Base-by-base conservation (phyloP, 2,329 filamentous ascomycete species). In the Talaromyces islandicus region DNA sequence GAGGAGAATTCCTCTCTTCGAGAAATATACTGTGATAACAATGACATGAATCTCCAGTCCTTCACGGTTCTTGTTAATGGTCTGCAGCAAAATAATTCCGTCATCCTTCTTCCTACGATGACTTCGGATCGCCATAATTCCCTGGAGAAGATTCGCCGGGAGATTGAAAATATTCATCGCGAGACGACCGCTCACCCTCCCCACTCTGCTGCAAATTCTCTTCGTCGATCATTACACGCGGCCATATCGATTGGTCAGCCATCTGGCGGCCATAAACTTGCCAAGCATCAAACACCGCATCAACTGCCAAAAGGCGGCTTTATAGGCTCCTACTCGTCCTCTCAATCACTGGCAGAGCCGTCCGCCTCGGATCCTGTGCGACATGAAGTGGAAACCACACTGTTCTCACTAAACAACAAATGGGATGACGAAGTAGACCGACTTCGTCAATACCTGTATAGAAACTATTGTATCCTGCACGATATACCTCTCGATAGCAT, bases 21-120 rank as follows among this genome's bases (percentile, higher is more conserved):
- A 27, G 85, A 90, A 68, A 78, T 91, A 6, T 81, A 89, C 66
- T 90, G 88, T 70, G 87, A 88, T 63, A 85, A 88, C 70, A 91
- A 91, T 67, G 85, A 86, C 58, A 88, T 89, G 59, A 86, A 86
- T 52, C 77, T 89, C n/a, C 85, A 87, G 64, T 87, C 85, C 1
- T 87, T 89, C 64, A 89, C 86, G 0, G 85, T 87, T 56, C 75
- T 89, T 7, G 85, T 90, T 55, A 88, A 90, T 66, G 82, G 86
- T 19, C 73, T 90, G n/a, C 81, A 87, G 61, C 82, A 81, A 48
- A 91, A 91, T 67, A 82, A 80, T 2, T 83, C 82, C 0, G 71
- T 90, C 1, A 70, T 88, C 14, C 82, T 82, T 65, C 78, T 90
- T 35, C 86, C 88, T 6, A 76, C 75, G 10, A 87, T 90, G 83